Percentiles rank a stretch among this genome's conserved stretches.
These are phyloP conservation scores for Knufia fluminis DNA, from an alignment of 2,329 filamentous ascomycete species.

Conservation along the genomic window DNA sequence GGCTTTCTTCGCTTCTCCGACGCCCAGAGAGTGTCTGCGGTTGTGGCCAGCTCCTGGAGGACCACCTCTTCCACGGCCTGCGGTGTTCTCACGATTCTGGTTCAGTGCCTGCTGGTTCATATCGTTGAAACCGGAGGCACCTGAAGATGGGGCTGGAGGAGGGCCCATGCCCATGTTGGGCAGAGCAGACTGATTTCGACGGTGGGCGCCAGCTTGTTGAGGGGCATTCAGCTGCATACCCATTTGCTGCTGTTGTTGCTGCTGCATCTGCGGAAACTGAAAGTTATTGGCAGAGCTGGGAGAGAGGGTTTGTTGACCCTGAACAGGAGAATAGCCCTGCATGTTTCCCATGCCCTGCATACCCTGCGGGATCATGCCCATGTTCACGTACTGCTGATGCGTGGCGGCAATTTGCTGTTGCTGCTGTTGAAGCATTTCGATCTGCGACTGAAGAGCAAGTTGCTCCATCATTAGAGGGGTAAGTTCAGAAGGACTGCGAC, in stretches of 20 bases:
- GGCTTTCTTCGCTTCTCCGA: constrained; percentile 95
- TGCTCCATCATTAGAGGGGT: constrained; percentile 99
- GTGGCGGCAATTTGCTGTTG: constrained; percentile 95
- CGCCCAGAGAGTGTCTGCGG: constrained; percentile 83
- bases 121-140: constrained; percentile 76
- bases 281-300: constrained; percentile 64
- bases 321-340: constrained; percentile 65
- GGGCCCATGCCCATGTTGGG: constrained; percentile 87
- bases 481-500: constrained; percentile 91
- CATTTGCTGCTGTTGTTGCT: constrained; percentile 48
- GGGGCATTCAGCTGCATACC: constrained; percentile 66
- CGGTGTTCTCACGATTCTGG: constrained; percentile 63
- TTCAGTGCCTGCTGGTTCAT: constrained; percentile 58
- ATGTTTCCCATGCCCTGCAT: constrained; percentile 69
- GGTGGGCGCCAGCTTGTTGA: constrained; percentile 73
- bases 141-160: constrained; percentile 83
- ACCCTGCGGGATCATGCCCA: constrained; percentile 87
- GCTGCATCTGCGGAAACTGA: constrained; percentile 70
- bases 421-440: constrained; percentile 92
- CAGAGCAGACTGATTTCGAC: constrained; percentile 94
- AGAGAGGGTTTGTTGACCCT: constrained; percentile 61
- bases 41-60: constrained; percentile 69
- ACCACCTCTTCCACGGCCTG: constrained; percentile 66
- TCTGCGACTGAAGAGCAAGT: constrained; percentile 94
- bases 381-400: constrained; percentile 94